Evolutionary conservation across 2,329 filamentous ascomycete genomes (phyloP), one percentile per base, ranked within the genome.

Genomic region (Pseudocercospora eumusae): DNA sequence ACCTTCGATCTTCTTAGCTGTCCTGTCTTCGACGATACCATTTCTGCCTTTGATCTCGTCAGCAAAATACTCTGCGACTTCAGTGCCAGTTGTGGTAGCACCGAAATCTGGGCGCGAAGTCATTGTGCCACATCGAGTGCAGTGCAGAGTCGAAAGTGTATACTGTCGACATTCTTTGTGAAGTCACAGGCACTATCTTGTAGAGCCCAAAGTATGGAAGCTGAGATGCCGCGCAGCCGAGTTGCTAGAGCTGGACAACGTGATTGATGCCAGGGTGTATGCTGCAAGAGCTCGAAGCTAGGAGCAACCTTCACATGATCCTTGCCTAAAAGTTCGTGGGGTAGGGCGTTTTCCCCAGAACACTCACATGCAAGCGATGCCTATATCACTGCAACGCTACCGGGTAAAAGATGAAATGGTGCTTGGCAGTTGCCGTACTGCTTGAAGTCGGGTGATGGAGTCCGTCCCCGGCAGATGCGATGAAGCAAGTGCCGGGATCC

Each of bases 21-120:
- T 5, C 9, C 33, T 36, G n/a, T n/a, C n/a, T n/a, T n/a, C n/a
- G 9, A 15, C 57, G 6, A n/a, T 18, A 61, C 59, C 31, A 45
- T 53, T 61, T 23, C 33, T 56, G 11, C 52, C 52, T 20, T 28
- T 47, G 20, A 61, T 56, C 11, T 59, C 21, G 13, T 49, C 28
- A 9, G 15, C 21, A 21, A 61, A 60, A 9, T 20, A n/a, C 28
- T 60, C 40, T 27, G 58, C 58, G 7, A 60, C 58, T 49, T 60
- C 23, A 20, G 50, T 60, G 9, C 58, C 36, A 13, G 50, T 44
- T 11, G 58, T 60, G 8, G 44, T 10, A n/a, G 58, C 49, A 10
- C 40, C 49, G 10, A 55, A 60, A 18, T 55, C 25, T 20, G 58
- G 33, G n/a, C 42, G 40, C 15, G 50, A 55, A 49, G 58, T 56